Conservation (phyloP, 208 protist species). For the Leptomonas seymouri region DNA sequence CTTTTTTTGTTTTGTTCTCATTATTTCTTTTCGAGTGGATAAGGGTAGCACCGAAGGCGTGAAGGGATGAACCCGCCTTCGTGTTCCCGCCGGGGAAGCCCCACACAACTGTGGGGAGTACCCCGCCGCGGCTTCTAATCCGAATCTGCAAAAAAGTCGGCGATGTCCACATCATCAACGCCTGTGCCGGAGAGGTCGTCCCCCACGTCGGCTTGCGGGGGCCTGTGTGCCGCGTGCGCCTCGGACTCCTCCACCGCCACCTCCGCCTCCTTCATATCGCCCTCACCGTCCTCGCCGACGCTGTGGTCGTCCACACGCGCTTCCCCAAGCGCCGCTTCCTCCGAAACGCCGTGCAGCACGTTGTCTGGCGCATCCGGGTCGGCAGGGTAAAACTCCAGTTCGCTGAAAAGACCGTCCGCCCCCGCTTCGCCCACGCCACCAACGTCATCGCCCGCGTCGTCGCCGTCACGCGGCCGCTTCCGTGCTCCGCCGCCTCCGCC, state of each 20-base stretch:
- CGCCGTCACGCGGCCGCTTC: slow-evolving; percentile 1
- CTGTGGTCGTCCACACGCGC: neutral
- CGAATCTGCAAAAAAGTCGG: slow-evolving; percentile 61
- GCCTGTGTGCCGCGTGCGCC: neutral
- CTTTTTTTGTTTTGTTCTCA: too few relatives aligned
- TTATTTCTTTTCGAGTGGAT: too few relatives aligned
- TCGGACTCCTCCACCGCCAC: neutral
- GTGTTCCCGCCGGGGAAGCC: too few relatives aligned
- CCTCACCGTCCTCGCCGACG: neutral
- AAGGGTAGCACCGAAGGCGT: too few relatives aligned
- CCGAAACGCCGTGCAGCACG: neutral
- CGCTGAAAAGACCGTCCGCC: neutral
- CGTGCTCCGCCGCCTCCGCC: neutral
- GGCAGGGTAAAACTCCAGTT: slow-evolving; percentile 1
- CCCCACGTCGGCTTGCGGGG: neutral
- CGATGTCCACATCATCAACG: slow-evolving; percentile 42
- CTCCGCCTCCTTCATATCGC: neutral
- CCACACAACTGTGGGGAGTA: too few relatives aligned
- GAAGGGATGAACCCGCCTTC: too few relatives aligned
- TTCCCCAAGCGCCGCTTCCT: neutral
- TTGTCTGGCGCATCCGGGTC: neutral
- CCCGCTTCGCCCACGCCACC: neutral
- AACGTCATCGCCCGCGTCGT: neutral
- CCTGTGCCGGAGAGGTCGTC: slow-evolving; percentile 9
- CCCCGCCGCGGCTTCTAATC: slow-evolving; percentile 29